Conservation (phyloP, 805 yeast species). For the Gaillardinia entomophila region DNA sequence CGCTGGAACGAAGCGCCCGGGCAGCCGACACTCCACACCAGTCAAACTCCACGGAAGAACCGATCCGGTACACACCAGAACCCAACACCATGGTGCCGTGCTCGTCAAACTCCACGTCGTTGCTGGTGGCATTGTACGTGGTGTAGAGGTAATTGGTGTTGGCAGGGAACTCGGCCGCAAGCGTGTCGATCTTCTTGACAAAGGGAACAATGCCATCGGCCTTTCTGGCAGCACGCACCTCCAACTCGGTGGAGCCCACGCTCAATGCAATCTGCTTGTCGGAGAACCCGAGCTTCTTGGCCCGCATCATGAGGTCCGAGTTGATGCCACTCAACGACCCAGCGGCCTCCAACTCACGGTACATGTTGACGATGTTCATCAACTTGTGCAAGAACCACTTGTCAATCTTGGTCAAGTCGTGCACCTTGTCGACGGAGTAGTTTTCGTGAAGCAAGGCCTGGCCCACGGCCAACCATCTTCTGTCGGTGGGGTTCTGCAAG, state of each 20-base stretch:
- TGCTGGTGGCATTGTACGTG: constrained; percentile 85
- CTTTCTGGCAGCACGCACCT: constrained; percentile 79
- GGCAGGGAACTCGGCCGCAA: constrained; percentile 99
- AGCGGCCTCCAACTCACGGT: constrained; percentile 61
- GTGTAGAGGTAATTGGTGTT: constrained; percentile 92
- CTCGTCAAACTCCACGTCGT: constrained; percentile 81
- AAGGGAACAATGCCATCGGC: constrained; percentile 78
- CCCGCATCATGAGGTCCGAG: constrained; percentile 63
- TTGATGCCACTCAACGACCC: constrained; percentile 57
- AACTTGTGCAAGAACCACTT: constrained; percentile 93
- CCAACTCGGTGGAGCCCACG: constrained; percentile 67
- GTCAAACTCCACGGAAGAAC: constrained; percentile 97
- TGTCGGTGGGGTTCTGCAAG: constrained; percentile 83
- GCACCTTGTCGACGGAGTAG: constrained; percentile 87
- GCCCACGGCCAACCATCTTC: constrained; percentile 97
- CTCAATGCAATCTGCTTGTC: constrained; percentile 87
- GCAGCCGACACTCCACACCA: constrained; percentile 99
- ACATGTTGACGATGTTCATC: constrained; percentile 88
- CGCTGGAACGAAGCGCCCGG: constrained; percentile 82
- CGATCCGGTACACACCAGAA: constrained; percentile 98
- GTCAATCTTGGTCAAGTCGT: constrained; percentile 88
- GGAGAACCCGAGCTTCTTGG: constrained; percentile 92
- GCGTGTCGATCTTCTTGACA: constrained; percentile 93
- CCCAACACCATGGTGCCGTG: constrained; percentile 93
- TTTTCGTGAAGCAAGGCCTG: constrained; percentile 91